Evolutionary conservation across 768 basidiomycete species (phyloP), one percentile per base, ranked within the genome.

Genomic region (Multifurca ochricompacta): DNA sequence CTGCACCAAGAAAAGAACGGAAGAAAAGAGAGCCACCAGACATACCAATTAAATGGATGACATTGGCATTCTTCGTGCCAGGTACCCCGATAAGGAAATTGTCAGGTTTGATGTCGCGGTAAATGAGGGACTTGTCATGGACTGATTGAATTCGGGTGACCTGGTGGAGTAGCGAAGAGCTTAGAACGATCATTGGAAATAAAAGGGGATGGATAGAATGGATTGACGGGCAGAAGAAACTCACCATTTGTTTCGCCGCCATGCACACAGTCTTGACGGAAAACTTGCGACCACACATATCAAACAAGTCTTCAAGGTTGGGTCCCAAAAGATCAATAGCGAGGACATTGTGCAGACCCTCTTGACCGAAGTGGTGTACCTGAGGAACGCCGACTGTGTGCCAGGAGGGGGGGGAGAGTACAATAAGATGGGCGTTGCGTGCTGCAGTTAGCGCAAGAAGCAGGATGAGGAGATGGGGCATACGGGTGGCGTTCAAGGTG

Each of bases 201-300:
- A 16, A 54, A 23, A 34, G 25, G 58, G 37, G 48, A 49, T 28
- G 16, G 47, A 39, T 11, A 31, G 19, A 34, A 47, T 27, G 43
- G 45, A 48, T 43, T 42, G 30, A 31, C 39, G 40, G 30, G 32
- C 46, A 57, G 48, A 44, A 48, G 40, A 31, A 14, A 69, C 83
- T 69, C 59, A 94, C 95, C 95, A 98, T 99, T 70, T 99, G 96
- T 71, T 89, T 97, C 16, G 96, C 96, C 48, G 91, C 88, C 95
- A 99, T 92, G 67, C 92, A 96, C 25, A 97, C 95, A 0, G 95
- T 98, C 80, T 99, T 99, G 69, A 95, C 84, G 48, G 82, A 82
- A 73, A 98, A 99, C 72, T 97, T 97, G 61, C 95, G 85, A n/a
- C 86, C 83, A 68, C 94, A 98, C 91, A 96, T 93, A 71, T 98